These are phyloP conservation scores for Euphorbia pulcherrima DNA, from an alignment of 345 rosid species.

Conservation along the genomic window DNA sequence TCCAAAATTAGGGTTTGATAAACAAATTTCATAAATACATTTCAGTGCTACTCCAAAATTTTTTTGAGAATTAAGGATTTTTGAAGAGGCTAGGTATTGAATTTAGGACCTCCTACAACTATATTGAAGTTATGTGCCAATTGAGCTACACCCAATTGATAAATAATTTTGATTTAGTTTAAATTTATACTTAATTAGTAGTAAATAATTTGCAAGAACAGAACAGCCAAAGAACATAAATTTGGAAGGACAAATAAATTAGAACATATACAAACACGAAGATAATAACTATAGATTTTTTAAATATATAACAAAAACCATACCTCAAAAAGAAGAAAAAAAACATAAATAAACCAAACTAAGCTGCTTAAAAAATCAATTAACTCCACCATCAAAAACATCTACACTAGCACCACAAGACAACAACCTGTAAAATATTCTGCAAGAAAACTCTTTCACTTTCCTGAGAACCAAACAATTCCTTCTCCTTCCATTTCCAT, in stretches of 20 bases:
- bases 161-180: no score
- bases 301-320: not conserved
- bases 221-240: not conserved
- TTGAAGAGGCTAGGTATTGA: no score
- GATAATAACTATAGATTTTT: no score
- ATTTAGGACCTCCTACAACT: no score
- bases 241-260: not conserved
- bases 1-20: not conserved
- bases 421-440: constrained; percentile 47
- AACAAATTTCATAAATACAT: not conserved
- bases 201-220: not conserved
- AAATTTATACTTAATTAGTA: no score
- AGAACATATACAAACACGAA: not conserved
- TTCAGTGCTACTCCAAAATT: no score
- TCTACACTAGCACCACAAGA: constrained; percentile 54
- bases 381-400: constrained; percentile 36
- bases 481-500: constrained; percentile 16
- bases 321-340: not conserved
- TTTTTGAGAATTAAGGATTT: no score
- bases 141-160: no score
- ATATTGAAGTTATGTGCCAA: no score
- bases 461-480: constrained; percentile 48
- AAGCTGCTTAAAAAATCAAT: not conserved
- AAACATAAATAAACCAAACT: not conserved
- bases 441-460: constrained; percentile 50